Evolutionary conservation across 805 yeast species (phyloP).

Genomic region (Candida fluviatilis): DNA sequence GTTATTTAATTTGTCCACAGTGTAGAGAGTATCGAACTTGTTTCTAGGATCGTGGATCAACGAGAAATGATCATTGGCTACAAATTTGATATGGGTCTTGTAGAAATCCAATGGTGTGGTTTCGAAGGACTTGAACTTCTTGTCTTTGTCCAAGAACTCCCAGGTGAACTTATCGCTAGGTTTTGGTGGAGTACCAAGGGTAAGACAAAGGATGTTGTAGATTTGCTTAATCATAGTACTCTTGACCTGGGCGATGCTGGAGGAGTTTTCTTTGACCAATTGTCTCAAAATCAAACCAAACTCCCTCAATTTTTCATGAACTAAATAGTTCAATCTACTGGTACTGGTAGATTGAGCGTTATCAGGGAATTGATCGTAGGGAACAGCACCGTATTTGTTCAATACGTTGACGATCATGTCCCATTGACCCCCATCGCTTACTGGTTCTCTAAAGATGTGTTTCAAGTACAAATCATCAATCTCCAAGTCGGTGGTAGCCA

Average conservation of each 20-base stretch:
- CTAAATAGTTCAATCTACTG: conserved; percentile 50
- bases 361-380: conserved; percentile 71
- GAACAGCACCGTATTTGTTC: conserved; percentile 79
- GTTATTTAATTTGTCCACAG: conserved; percentile 74
- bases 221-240: conserved; percentile 44
- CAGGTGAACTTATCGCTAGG: conserved; percentile 64
- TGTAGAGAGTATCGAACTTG: conserved; percentile 55
- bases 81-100: conserved; percentile 47
- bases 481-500: conserved; percentile 62
- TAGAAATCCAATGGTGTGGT: conserved; percentile 68
- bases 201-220: conserved; percentile 60
- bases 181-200: conserved; percentile 76
- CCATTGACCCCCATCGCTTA: conserved; percentile 85
- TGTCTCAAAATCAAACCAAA: conserved; percentile 68
- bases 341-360: conserved; percentile 55
- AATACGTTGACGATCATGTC: conserved; percentile 75
- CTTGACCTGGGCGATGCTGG: conserved; percentile 34
- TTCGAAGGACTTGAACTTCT: conserved; percentile 46
- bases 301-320: conserved; percentile 72
- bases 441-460: conserved; percentile 60
- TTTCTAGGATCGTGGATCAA: conserved; percentile 83
- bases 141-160: conserved; percentile 75
- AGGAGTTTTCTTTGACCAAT: conserved; percentile 34
- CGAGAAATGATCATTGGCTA: conserved; percentile 54
- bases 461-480: conserved; percentile 70